Evolutionary conservation across 768 basidiomycete species (phyloP).

Genomic region (Naganishia kalamii): DNA sequence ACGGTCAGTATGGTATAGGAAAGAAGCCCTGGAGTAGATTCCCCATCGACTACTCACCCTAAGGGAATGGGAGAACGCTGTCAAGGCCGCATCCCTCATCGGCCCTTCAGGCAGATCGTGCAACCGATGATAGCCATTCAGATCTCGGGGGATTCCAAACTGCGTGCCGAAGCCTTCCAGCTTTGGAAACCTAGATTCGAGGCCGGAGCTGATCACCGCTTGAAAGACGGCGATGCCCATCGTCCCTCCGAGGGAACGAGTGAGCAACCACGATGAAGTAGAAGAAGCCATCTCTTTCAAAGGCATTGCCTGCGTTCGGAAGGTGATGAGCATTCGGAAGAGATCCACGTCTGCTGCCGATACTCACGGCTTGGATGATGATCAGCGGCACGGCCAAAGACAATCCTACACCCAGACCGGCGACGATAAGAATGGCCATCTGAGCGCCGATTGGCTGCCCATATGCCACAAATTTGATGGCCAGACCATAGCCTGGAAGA

Average conservation of each 20-base stretch:
- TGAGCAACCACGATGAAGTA: conserved; percentile 38
- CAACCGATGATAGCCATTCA: conserved; percentile 34
- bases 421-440: conserved; percentile 30
- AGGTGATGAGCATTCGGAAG: neutral
- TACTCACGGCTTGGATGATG: conserved; percentile 34
- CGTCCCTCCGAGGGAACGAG: conserved; percentile 34
- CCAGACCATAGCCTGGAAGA: conserved; percentile 7
- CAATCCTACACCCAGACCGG: conserved; percentile 33
- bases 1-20: neutral
- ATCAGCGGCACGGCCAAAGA: conserved; percentile 38
- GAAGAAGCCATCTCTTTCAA: conserved; percentile 42
- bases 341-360: neutral
- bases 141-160: conserved; percentile 34
- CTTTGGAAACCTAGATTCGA: conserved; percentile 33
- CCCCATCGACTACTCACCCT: conserved; percentile 25
- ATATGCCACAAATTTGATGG: conserved; percentile 19
- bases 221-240: conserved; percentile 39
- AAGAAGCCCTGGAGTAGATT: neutral
- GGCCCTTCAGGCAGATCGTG: conserved; percentile 38
- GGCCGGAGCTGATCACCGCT: conserved; percentile 36
- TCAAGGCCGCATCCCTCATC: conserved; percentile 32
- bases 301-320: conserved; percentile 31
- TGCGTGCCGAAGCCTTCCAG: conserved; percentile 39
- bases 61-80: conserved; percentile 39
- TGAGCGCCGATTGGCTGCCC: conserved; percentile 25